Evolutionary conservation across 805 yeast species (phyloP).

Genomic region (Lipomyces anomalus): DNA sequence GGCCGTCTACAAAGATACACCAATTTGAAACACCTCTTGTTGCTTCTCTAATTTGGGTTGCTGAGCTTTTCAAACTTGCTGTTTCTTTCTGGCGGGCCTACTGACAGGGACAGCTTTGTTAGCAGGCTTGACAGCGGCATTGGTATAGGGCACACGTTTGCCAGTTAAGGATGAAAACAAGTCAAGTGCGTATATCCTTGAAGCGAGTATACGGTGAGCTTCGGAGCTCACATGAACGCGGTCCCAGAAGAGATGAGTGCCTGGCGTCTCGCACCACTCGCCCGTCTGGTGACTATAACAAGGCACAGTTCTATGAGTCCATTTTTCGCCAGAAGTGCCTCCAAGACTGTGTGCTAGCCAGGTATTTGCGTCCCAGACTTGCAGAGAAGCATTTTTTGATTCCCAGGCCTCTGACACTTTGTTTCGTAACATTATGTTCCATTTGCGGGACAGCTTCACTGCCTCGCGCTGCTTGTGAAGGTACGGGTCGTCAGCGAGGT

Average conservation of each 20-base stretch:
- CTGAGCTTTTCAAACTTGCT: too few species aligned
- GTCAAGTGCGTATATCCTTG: constrained; percentile 7
- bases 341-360: constrained; percentile 18
- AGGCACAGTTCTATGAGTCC: constrained; percentile 5
- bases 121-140: too few species aligned
- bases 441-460: constrained; percentile 8
- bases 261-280: constrained; percentile 8
- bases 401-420: neutral
- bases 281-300: constrained; percentile 12
- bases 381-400: constrained; percentile 8
- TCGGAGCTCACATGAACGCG: constrained; percentile 17
- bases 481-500: constrained; percentile 4
- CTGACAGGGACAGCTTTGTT: too few species aligned
- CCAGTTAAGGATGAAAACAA: too few species aligned
- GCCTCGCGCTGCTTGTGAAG: constrained; percentile 14
- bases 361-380: constrained; percentile 14
- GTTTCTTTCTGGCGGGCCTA: too few species aligned
- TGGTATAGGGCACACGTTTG: too few species aligned
- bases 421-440: constrained; percentile 6
- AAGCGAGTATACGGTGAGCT: constrained; percentile 15
- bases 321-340: constrained; percentile 8
- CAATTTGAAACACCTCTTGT: too few species aligned
- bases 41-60: too few species aligned
- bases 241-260: constrained; percentile 18
- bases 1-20: too few species aligned